phyloP scores from a whole-genome alignment of 345 rosid genomes.

The Aurinia saxatilis region DNA sequence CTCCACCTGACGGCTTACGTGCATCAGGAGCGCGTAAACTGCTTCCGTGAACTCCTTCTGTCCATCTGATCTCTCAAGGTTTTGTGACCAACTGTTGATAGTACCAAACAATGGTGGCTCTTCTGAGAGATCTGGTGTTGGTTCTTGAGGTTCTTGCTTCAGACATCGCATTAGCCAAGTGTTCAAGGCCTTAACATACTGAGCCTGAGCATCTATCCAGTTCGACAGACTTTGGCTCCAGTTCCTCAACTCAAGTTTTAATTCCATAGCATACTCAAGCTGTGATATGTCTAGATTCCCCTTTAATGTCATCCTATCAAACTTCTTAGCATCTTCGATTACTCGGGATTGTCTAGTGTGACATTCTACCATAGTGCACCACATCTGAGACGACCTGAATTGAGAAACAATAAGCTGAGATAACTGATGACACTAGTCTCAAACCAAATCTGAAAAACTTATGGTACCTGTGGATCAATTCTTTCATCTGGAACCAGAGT shows the following conservation, averaged over 20 bases:
- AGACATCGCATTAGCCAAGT: conserved; percentile 58
- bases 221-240: conserved; percentile 42
- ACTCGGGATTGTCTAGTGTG: conserved; percentile 39
- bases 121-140: conserved; percentile 35
- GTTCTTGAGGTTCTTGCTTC: conserved; percentile 41
- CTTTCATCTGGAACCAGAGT: conserved; percentile 49
- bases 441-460: background rate
- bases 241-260: conserved; percentile 50
- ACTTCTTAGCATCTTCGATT: conserved; percentile 35
- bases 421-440: background rate
- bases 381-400: conserved; percentile 51
- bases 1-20: conserved; percentile 26
- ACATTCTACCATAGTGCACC: conserved; percentile 61
- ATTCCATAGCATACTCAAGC: conserved; percentile 46
- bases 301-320: conserved; percentile 32
- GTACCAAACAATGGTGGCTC: conserved; percentile 45
- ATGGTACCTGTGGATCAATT: conserved; percentile 45
- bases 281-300: conserved; percentile 29
- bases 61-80: conserved; percentile 28
- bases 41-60: conserved; percentile 39
- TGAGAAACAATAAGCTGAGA: background rate
- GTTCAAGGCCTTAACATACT: conserved; percentile 54
- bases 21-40: conserved; percentile 20
- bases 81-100: conserved; percentile 44
- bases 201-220: conserved; percentile 50